These are phyloP conservation scores for Arxiozyma telluris DNA, from an alignment of 1,139 yeast genomes.

Conservation along the genomic window DNA sequence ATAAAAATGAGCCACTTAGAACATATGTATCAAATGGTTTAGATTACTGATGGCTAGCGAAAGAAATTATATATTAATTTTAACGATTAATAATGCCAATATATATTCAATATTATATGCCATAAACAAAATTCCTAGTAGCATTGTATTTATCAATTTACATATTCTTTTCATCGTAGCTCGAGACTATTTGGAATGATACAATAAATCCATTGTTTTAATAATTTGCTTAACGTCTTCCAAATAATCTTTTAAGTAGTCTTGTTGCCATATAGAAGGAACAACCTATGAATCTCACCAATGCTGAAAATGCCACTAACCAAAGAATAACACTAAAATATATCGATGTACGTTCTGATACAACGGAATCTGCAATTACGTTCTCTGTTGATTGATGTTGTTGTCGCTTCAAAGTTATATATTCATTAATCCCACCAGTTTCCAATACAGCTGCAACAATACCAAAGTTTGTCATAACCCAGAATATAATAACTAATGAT, in stretches of 20 bases:
- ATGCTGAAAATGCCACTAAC: constrained; percentile 75
- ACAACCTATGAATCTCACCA: constrained; percentile 65
- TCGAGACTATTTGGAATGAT: too few relatives aligned
- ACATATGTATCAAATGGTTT: background rate
- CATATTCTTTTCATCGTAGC: too few relatives aligned
- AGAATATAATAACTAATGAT: constrained; percentile 67
- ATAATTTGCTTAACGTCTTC: background rate
- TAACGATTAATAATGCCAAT: too few relatives aligned
- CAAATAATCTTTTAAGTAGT: constrained; percentile 22
- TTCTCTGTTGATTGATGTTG: constrained; percentile 19
- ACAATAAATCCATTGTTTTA: background rate
- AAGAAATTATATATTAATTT: too few relatives aligned
- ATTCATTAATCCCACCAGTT: constrained; percentile 46
- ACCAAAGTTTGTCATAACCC: constrained; percentile 71
- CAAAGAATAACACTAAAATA: constrained; percentile 68
- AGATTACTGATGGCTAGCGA: background rate
- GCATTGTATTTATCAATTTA: too few relatives aligned
- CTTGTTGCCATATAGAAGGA: constrained; percentile 45
- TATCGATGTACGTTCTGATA: constrained; percentile 37
- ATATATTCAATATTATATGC: too few relatives aligned
- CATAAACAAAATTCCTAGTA: too few relatives aligned
- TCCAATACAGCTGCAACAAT: constrained; percentile 61
- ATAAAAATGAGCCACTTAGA: background rate
- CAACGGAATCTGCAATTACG: constrained; percentile 12
- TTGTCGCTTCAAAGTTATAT: constrained; percentile 13